Percentiles rank a stretch among this genome's conserved stretches.
Evolutionary conservation across 495 filamentous ascomycete genomes (phyloP).

Genomic region (Pyronema domesticum): DNA sequence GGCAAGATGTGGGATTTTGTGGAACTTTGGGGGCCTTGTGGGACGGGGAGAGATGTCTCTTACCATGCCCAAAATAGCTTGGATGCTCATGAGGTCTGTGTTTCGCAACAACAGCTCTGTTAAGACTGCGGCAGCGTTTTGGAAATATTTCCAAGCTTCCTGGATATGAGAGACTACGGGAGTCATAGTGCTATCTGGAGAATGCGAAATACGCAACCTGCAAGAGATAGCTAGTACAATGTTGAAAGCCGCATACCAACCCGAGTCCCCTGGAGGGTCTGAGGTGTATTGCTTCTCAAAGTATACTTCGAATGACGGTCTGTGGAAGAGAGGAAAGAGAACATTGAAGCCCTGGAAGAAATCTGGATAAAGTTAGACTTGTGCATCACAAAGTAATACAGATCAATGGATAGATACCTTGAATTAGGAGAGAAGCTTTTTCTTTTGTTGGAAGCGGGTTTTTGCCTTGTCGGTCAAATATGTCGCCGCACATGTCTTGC

Average conservation of each 20-base stretch:
- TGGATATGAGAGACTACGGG: conserved; percentile 27
- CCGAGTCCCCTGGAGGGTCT: conserved; percentile 86
- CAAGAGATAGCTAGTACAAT: conserved; percentile 83
- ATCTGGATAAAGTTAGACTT: conserved; percentile 31
- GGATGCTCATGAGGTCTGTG: conserved; percentile 89
- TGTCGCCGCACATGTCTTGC: conserved; percentile 78
- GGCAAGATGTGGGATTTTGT: not conserved
- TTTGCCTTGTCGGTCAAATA: conserved; percentile 79
- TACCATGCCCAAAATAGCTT: conserved; percentile 85
- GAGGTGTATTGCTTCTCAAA: conserved; percentile 82
- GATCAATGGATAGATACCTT: conserved; percentile 28
- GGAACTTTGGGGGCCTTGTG: not conserved
- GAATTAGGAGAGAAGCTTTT: conserved; percentile 62
- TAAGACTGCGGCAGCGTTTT: conserved; percentile 86
- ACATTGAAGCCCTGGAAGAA: conserved; percentile 98
- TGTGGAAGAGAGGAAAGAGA: conserved; percentile 94
- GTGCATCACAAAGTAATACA: not conserved
- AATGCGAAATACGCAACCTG: conserved; percentile 85
- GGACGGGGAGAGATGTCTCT: conserved; percentile 5
- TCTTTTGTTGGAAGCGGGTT: conserved; percentile 59
- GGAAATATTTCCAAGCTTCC: conserved; percentile 86
- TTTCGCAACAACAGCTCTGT: conserved; percentile 89
- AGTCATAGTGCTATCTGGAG: conserved; percentile 28
- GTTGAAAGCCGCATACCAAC: conserved; percentile 97
- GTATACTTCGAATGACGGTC: conserved; percentile 93